Evolutionary conservation across 2,329 filamentous ascomycete species (phyloP), one percentile per base, ranked within the genome.

Genomic region (Penicillium sp.): DNA sequence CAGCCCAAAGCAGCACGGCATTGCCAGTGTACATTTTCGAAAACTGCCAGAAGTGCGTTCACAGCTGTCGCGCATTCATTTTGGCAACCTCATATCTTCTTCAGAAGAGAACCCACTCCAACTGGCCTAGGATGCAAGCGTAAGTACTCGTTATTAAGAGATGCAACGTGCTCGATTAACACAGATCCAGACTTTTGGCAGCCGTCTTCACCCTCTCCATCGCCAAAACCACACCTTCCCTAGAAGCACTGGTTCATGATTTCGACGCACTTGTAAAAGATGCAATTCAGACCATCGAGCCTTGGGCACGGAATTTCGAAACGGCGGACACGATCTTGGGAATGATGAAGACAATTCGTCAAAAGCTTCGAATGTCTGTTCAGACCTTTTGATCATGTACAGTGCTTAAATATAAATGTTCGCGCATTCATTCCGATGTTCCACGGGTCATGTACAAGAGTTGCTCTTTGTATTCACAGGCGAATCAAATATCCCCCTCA

Each of bases 131-230:
- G 49, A 42, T 59, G 38, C 59, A 62, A 52, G 47, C 58, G 59
- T 62, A 49, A 49, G 59, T 43, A 29, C 34, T 10, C 13, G 6
- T 11, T 2, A 6, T 42, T n/a, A 4, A n/a, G 14, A 13, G 13
- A 36, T 36, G 21, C 5, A 16, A 27, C 10, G 14, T 5, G 9
- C 2, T 42, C 27, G 7, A 43, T 21, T 29, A 31, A 34, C 27
- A 14, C 31, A 34, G 9, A 36, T 47, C 18, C 32, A 62, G 59
- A 27, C 34, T 62, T 2, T 21, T 60, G 13, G 59, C 59, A 18
- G 59, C 59, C 1, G 52, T 62, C 9, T 57, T 60, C 34, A 59
- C 59, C 9, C 47, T 62, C 24, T 49, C 59, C 18, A 60, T 56
- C 31, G 59, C 59, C 4, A 62, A 57, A 43, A 50, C 22, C n/a